Evolutionary conservation across 2,329 filamentous ascomycete genomes (phyloP), one percentile per base, ranked within the genome.

Genomic region (Sclerotiophoma versabilis): DNA sequence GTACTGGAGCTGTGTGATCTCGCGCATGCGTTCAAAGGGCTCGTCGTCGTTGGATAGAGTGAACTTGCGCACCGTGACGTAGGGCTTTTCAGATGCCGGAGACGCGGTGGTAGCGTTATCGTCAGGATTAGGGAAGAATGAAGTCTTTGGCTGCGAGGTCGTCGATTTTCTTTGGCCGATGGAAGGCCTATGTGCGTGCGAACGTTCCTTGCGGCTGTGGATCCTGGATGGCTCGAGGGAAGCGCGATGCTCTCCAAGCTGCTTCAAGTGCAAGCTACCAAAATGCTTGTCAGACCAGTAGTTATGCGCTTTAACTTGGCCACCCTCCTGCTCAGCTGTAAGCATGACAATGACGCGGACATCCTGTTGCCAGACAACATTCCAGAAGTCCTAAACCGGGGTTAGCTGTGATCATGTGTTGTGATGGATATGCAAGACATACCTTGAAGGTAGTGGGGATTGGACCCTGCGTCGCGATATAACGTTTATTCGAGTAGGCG

Each of bases 361-460:
- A 70, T 98, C 93, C 75, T 98, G 91, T 71, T 98, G 93, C 95
- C 95, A 99, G 25, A 98, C 83, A 10, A 97, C 89, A 56, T 92
- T 93, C 95, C 95, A 99, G 71, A 99, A 99, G 74, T 99, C 95
- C 91, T 95, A 63, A 20, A 46, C 19, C 57, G 52, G 53, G 44
- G 53, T 70, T 59, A 71, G 63, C 43, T 14, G 12, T 11, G 20
- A 19, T 26, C 33, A 30, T n/a, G 15, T 17, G 22, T 15, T 15
- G 8, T 7, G n/a, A 17, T 3, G 30, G 15, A 19, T 49, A 11
- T 30, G 9, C 10, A 15, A 15, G 15, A 77, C 87, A 81, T 79
- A 93, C 91, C 73, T 91, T 88, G 69, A 96, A 97, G 0, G 95
- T 99, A 43, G 91, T 87, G 17, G 95, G 95, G 30, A 98, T 84